These are phyloP conservation scores for Telopea speciosissima DNA, from an alignment of 177 flowering plant genomes.

Conservation along the genomic window DNA sequence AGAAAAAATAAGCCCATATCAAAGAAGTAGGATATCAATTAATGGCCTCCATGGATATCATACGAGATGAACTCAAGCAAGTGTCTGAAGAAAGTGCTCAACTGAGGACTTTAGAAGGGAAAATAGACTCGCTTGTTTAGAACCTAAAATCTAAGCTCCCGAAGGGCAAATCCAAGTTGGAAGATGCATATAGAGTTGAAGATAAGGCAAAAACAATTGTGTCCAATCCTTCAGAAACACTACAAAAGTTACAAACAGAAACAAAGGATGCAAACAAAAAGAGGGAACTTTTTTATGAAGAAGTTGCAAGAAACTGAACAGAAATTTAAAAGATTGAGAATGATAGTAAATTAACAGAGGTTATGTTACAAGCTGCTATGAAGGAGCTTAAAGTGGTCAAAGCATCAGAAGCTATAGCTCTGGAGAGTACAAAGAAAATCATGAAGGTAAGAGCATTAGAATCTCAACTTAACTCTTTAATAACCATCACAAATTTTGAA, in stretches of 20 bases:
- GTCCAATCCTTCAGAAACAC: constrained; percentile 37
- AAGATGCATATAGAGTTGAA: constrained; percentile 46
- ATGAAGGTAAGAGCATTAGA: constrained; percentile 44
- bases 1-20: constrained; percentile 44
- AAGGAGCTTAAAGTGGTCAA: constrained; percentile 66
- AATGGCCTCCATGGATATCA: constrained; percentile 80
- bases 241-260: constrained; percentile 55
- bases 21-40: constrained; percentile 61
- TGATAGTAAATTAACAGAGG: constrained; percentile 48
- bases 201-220: constrained; percentile 45
- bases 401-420: too few species aligned
- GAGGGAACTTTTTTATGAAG: constrained; percentile 27
- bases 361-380: constrained; percentile 40
- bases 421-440: constrained; percentile 43
- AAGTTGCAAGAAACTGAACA: constrained; percentile 30
- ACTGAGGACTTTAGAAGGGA: constrained; percentile 35
- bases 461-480: constrained; percentile 38
- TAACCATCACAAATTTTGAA: constrained; percentile 74
- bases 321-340: constrained; percentile 47
- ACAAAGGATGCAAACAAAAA: constrained; percentile 58
- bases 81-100: constrained; percentile 37
- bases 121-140: constrained; percentile 37
- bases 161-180: constrained; percentile 57
- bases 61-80: constrained; percentile 55
- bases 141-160: constrained; percentile 63